Evolutionary conservation across 208 protist species (phyloP).

Genomic region (Jaenimonas drosophilae): DNA sequence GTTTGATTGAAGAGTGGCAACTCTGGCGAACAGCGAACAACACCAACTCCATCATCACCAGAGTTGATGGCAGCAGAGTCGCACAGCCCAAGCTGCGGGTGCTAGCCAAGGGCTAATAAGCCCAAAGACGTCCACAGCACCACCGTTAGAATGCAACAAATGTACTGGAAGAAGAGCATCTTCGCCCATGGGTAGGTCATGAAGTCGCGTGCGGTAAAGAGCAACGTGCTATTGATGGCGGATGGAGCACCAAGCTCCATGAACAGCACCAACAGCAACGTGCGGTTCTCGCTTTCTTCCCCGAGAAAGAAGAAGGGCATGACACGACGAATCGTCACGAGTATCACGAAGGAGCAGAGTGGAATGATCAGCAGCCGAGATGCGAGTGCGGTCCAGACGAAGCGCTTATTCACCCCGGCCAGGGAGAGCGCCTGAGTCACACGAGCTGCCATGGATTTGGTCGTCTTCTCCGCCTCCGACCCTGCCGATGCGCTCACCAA

Average conservation of each 20-base stretch:
- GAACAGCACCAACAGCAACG: slow-evolving; percentile 64
- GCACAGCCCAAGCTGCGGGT: too few relatives aligned
- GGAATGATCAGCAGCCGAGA: slow-evolving; percentile 55
- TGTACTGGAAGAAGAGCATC: slow-evolving; percentile 79
- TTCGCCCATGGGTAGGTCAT: slow-evolving; percentile 59
- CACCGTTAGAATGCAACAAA: slow-evolving; percentile 37
- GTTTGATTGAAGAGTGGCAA: too few relatives aligned
- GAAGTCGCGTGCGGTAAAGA: slow-evolving; percentile 53
- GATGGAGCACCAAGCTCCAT: slow-evolving; percentile 56
- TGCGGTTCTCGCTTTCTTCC: slow-evolving; percentile 18
- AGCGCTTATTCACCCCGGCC: slow-evolving; percentile 20
- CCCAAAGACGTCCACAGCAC: slow-evolving; percentile 49
- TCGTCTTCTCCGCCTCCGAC: too few relatives aligned
- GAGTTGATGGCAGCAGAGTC: too few relatives aligned
- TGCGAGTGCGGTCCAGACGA: slow-evolving; percentile 51
- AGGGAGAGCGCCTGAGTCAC: slow-evolving; percentile 16
- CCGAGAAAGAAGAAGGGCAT: slow-evolving; percentile 54
- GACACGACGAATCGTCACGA: slow-evolving; percentile 18
- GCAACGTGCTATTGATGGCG: slow-evolving; percentile 62
- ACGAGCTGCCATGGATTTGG: too few relatives aligned
- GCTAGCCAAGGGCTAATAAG: slow-evolving; percentile 7
- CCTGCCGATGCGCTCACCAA: slow-evolving; percentile 1
- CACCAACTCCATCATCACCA: too few relatives aligned
- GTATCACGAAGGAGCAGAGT: slow-evolving; percentile 28
- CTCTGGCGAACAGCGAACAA: too few relatives aligned